These are phyloP conservation scores for Alternaria infectoria DNA, from an alignment of 2,329 filamentous ascomycete genomes.

Conservation along the genomic window DNA sequence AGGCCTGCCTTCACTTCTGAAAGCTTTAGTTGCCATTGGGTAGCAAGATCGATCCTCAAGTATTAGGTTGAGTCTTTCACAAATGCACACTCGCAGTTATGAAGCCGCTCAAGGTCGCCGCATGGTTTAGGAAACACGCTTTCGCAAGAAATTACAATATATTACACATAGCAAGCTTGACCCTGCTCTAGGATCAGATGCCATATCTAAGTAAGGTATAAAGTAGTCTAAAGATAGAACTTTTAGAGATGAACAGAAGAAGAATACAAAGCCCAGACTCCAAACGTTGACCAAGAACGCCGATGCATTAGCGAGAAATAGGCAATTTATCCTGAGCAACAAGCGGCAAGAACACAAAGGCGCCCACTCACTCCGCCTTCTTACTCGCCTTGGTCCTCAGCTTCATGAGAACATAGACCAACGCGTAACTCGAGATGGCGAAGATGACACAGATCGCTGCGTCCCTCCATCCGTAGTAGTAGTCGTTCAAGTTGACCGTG, in stretches of 20 bases:
- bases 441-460: slow-evolving; percentile 66
- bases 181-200: neutral
- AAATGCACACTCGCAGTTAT: too few species aligned
- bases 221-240: neutral
- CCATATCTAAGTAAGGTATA: neutral
- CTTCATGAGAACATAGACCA: slow-evolving; percentile 55
- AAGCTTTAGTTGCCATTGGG: too few species aligned
- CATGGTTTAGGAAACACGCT: neutral
- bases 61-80: too few species aligned
- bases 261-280: neutral
- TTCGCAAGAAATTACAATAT: neutral
- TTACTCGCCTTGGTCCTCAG: slow-evolving; percentile 50
- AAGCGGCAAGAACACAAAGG: too few species aligned
- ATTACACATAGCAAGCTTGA: neutral
- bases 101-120: neutral
- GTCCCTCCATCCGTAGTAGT: slow-evolving; percentile 72
- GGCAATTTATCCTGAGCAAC: neutral
- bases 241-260: neutral
- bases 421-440: slow-evolving; percentile 59
- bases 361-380: slow-evolving; percentile 42
- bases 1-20: neutral
- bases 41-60: too few species aligned
- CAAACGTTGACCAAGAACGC: neutral
- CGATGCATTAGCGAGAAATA: neutral
- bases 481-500: slow-evolving; percentile 65